Evolutionary conservation across 2,329 filamentous ascomycete genomes (phyloP).

Genomic region (Clonostachys sp.): DNA sequence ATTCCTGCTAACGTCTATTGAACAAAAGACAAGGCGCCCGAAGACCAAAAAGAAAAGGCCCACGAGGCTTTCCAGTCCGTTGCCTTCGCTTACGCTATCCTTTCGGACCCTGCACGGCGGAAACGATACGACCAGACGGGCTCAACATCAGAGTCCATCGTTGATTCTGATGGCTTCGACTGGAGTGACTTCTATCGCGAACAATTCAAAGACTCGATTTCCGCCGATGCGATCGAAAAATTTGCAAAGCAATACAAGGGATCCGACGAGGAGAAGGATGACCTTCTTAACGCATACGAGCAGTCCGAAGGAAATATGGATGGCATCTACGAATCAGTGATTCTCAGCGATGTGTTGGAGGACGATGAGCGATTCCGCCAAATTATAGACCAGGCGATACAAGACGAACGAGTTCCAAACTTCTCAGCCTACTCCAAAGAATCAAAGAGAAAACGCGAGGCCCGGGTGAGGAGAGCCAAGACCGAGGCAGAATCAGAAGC

Average conservation of each 20-base stretch:
- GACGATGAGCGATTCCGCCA: slow-evolving; percentile 81
- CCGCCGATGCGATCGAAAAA: slow-evolving; percentile 66
- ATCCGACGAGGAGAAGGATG: slow-evolving; percentile 77
- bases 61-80: slow-evolving; percentile 83
- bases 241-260: slow-evolving; percentile 78
- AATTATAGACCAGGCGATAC: slow-evolving; percentile 80
- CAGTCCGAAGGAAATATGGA: slow-evolving; percentile 71
- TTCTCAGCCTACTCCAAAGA: slow-evolving; percentile 72
- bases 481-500: slow-evolving; percentile 51
- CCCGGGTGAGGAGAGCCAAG: slow-evolving; percentile 52
- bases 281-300: slow-evolving; percentile 74
- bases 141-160: slow-evolving; percentile 77
- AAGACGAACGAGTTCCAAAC: slow-evolving; percentile 57
- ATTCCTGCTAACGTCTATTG: neutral
- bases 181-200: slow-evolving; percentile 88
- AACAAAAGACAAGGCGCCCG: slow-evolving; percentile 66
- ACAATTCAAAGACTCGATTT: slow-evolving; percentile 76
- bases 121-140: slow-evolving; percentile 87
- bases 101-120: slow-evolving; percentile 77
- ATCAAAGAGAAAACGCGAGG: slow-evolving; percentile 57
- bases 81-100: slow-evolving; percentile 89
- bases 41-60: slow-evolving; percentile 64
- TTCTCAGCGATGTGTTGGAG: slow-evolving; percentile 77
- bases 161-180: slow-evolving; percentile 76
- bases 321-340: slow-evolving; percentile 73